phyloP scores from a whole-genome alignment of 1,284 basidiomycete species.

The Ustilago esculenta region DNA sequence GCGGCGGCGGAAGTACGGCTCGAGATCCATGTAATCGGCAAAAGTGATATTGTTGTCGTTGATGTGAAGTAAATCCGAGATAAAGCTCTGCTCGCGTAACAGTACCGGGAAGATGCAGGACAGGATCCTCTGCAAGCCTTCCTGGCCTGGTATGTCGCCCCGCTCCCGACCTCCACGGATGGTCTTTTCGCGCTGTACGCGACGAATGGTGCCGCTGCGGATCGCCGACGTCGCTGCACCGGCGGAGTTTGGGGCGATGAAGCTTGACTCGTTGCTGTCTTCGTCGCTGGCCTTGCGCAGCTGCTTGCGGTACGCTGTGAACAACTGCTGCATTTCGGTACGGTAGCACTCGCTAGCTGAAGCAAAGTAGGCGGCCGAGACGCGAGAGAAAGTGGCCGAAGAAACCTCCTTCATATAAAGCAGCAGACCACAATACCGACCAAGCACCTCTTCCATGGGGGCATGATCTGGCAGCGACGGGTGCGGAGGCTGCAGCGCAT shows the following conservation, averaged over 20 bases:
- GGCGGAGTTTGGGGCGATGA: conserved; percentile 15
- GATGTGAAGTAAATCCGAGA: conserved; percentile 90
- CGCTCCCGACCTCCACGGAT: conserved; percentile 11
- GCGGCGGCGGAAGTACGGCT: conserved; percentile 91
- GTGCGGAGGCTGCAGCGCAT: conserved; percentile 46
- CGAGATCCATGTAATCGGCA: conserved; percentile 93
- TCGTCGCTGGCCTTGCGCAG: conserved; percentile 51
- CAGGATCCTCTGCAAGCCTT: conserved; percentile 81
- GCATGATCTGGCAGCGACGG: conserved; percentile 56
- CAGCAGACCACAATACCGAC: conserved; percentile 86
- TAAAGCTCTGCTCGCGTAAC: conserved; percentile 85
- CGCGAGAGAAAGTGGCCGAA: conserved; percentile 52
- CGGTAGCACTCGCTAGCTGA: conserved; percentile 54
- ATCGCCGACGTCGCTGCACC: conserved; percentile 26
- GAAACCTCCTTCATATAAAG: conserved; percentile 92
- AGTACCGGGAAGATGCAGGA: conserved; percentile 81
- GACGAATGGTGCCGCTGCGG: conserved; percentile 49
- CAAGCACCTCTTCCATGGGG: conserved; percentile 79
- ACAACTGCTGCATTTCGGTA: conserved; percentile 56
- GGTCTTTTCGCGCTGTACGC: conserved; percentile 29
- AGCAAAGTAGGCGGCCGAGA: conserved; percentile 58
- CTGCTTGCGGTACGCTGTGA: conserved; percentile 43
- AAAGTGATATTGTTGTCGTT: conserved; percentile 82
- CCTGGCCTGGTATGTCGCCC: conserved; percentile 33
- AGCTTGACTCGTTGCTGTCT: conserved; percentile 45